Conservation (phyloP, 129 eudicot species). For the Tanacetum coccineum region DNA sequence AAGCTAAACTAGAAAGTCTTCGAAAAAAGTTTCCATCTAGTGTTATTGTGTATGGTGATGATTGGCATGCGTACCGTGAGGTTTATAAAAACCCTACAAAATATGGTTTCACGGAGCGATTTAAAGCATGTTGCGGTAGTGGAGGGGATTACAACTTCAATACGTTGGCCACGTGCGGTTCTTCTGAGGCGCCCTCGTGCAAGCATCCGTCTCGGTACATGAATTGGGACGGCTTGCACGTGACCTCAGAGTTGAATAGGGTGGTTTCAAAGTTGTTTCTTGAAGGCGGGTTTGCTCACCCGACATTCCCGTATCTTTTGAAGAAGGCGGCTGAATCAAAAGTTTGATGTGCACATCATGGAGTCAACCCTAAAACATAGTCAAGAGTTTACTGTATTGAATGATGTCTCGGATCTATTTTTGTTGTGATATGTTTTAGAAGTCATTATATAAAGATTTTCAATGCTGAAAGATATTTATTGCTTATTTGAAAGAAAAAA, state of each 20-base stretch:
- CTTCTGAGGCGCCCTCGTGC: not conserved
- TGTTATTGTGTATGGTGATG: not conserved
- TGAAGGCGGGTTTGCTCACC: conserved; percentile 13
- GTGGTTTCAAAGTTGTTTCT: conserved; percentile 17
- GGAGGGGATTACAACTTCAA: not conserved
- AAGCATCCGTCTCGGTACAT: not conserved
- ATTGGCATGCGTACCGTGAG: not conserved
- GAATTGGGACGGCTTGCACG: not conserved
- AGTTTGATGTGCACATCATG: not conserved
- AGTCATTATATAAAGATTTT: too few species aligned
- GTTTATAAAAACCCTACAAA: too few species aligned
- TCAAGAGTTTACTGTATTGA: too few species aligned
- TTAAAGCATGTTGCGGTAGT: not conserved
- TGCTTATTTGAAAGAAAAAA: too few species aligned
- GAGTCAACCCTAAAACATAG: too few species aligned
- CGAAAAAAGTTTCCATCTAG: not conserved
- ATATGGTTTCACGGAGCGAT: not conserved
- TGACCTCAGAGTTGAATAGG: conserved; percentile 19
- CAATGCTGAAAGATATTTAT: too few species aligned
- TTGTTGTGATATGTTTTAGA: too few species aligned
- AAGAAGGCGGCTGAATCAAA: not conserved
- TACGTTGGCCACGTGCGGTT: not conserved
- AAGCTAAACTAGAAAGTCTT: too few species aligned
- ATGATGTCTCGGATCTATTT: too few species aligned
- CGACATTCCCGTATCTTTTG: conserved; percentile 13